These are phyloP conservation scores for Rhodamnia argentea DNA, from an alignment of 345 rosid species.

Conservation along the genomic window DNA sequence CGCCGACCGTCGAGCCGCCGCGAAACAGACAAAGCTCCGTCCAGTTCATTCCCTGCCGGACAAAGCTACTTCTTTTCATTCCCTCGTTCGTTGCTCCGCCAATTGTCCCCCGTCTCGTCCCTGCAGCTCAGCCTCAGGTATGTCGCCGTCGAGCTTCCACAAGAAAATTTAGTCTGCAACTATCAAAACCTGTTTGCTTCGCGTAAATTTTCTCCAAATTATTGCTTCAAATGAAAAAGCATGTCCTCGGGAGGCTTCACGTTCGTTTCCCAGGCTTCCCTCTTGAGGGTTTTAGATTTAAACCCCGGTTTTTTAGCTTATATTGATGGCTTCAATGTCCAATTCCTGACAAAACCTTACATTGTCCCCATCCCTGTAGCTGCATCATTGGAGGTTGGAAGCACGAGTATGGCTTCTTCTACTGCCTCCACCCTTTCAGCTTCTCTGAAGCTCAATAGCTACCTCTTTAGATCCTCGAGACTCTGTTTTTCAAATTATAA, in stretches of 20 bases:
- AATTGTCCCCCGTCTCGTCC: not conserved
- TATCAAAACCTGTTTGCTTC: not conserved
- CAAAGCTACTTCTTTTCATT: not conserved
- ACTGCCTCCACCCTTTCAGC: not conserved
- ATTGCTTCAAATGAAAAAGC: not conserved
- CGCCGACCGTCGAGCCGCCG: not conserved
- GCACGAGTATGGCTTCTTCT: not conserved
- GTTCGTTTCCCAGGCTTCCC: not conserved
- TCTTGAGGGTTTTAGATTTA: not conserved
- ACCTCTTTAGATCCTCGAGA: not conserved
- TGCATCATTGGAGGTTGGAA: not conserved
- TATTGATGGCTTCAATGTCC: not conserved
- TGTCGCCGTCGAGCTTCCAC: not conserved
- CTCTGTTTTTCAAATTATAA: not conserved
- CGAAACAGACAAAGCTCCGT: not conserved
- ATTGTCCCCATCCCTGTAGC: not conserved
- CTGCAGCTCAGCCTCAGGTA: not conserved
- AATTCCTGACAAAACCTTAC: not conserved
- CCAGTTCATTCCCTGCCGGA: not conserved
- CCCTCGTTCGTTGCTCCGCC: not conserved
- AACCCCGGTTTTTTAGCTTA: not conserved
- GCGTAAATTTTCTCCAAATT: not conserved
- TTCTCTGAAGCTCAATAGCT: not conserved
- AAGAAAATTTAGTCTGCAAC: not conserved
- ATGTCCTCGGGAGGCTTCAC: not conserved